Percentiles rank a stretch among this genome's conserved stretches.
phyloP scores from a whole-genome alignment of 371 early-diverging fungal genomes.

The Amoeboaphelidium occidentale region DNA sequence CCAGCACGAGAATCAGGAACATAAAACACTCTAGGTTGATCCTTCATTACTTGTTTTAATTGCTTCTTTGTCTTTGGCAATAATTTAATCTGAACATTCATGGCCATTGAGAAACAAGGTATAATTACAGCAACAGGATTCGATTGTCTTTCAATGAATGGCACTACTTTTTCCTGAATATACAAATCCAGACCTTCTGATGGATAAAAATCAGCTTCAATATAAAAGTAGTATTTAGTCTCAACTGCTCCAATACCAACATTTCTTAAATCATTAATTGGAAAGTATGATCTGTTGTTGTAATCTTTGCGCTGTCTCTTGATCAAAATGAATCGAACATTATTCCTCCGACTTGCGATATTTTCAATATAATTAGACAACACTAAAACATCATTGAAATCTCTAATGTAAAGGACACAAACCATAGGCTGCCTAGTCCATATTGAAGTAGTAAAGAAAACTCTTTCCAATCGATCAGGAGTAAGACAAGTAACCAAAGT shows the following conservation, averaged over 20 bases:
- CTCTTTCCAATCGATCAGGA: not conserved
- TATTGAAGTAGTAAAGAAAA: not conserved
- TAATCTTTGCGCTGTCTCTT: no score
- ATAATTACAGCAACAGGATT: no score
- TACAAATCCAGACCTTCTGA: constrained; percentile 15
- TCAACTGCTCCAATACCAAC: constrained; percentile 20
- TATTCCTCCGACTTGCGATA: no score
- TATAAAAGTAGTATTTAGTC: constrained; percentile 25
- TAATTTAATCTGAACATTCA: no score
- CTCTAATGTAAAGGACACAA: not conserved
- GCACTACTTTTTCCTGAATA: constrained; percentile 10
- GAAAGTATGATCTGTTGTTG: constrained; percentile 10
- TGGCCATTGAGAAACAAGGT: no score
- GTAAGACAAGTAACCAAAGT: not conserved
- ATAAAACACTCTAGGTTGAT: constrained; percentile 23
- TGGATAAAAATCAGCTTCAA: constrained; percentile 36
- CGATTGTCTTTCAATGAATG: constrained; percentile 7
- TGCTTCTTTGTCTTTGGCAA: no score
- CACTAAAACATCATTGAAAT: not conserved
- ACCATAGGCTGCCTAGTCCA: not conserved
- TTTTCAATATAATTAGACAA: not conserved
- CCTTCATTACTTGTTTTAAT: no score
- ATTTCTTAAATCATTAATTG: constrained; percentile 34
- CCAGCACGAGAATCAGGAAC: constrained; percentile 35
- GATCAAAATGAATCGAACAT: no score